These are phyloP conservation scores for Penicillium verrucosum DNA, from an alignment of 2,329 filamentous ascomycete genomes.

Conservation along the genomic window DNA sequence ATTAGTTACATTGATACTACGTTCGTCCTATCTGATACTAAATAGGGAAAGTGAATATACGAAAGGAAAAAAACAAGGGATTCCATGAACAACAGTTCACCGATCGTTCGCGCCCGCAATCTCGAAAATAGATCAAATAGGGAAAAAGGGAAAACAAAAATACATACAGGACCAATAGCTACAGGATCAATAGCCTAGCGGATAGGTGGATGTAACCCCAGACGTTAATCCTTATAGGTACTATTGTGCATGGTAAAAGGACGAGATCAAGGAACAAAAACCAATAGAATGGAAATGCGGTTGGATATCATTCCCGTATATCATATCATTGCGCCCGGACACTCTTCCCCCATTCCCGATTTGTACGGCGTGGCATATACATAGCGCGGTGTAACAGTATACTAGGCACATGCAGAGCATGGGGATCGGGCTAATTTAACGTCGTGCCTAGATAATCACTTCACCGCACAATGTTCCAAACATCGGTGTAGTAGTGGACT, in stretches of 20 bases:
- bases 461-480: constrained; percentile 2
- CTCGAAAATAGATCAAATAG: neutral
- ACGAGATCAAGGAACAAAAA: neutral
- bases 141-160: neutral
- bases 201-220: neutral
- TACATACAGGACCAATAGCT: neutral
- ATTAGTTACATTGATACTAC: neutral
- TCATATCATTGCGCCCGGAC: neutral
- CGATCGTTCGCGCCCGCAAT: neutral
- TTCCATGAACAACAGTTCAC: neutral
- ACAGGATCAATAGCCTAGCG: neutral
- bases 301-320: neutral
- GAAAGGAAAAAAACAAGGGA: neutral
- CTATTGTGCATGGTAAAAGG: neutral
- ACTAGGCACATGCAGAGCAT: neutral
- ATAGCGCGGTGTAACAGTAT: constrained; percentile 4
- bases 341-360: neutral
- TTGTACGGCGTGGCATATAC: constrained; percentile 8
- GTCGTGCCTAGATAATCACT: neutral
- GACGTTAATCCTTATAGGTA: neutral
- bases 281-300: neutral
- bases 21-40: neutral
- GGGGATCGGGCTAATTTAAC: constrained; percentile 4
- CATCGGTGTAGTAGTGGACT: constrained; percentile 2
- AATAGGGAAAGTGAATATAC: neutral